These are phyloP conservation scores for Suhomyces emberorum DNA, from an alignment of 805 yeast species.

Conservation along the genomic window DNA sequence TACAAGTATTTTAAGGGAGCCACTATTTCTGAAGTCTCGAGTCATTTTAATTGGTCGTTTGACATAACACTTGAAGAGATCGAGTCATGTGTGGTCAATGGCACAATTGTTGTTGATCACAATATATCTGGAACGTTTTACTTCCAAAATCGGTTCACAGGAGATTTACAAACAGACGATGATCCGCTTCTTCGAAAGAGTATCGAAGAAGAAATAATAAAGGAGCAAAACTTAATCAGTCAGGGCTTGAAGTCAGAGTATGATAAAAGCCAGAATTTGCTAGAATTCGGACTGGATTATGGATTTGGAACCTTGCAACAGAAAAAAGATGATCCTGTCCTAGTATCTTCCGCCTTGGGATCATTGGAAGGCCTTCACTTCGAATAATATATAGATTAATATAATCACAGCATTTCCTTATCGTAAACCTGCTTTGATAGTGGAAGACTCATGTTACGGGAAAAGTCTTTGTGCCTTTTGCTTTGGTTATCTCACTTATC, in stretches of 20 bases:
- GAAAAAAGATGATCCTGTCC: not conserved
- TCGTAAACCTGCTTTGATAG: too few relatives aligned
- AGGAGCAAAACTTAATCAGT: slow-evolving; percentile 18
- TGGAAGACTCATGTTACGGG: too few relatives aligned
- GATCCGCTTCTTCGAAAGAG: slow-evolving; percentile 6
- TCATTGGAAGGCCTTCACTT: not conserved
- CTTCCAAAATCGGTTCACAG: slow-evolving; percentile 44
- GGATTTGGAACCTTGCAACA: slow-evolving; percentile 5
- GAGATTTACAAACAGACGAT: slow-evolving; percentile 8
- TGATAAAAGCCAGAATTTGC: slow-evolving; percentile 8
- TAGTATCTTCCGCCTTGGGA: not conserved
- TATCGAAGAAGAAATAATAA: slow-evolving; percentile 13
- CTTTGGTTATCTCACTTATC: too few relatives aligned
- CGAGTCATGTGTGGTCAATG: slow-evolving; percentile 53
- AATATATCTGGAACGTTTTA: slow-evolving; percentile 64
- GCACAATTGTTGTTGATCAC: slow-evolving; percentile 62
- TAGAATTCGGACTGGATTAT: slow-evolving; percentile 6
- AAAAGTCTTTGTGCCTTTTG: too few relatives aligned
- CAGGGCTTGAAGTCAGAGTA: slow-evolving; percentile 4
- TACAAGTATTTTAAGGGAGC: slow-evolving; percentile 29
- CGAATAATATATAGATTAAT: not conserved
- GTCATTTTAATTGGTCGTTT: slow-evolving; percentile 60
- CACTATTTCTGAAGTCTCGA: slow-evolving; percentile 42
- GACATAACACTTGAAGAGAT: slow-evolving; percentile 64
- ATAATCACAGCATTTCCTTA: too few relatives aligned